Evolutionary conservation across 129 eudicot genomes (phyloP).

Genomic region (Dittrichia graveolens): DNA sequence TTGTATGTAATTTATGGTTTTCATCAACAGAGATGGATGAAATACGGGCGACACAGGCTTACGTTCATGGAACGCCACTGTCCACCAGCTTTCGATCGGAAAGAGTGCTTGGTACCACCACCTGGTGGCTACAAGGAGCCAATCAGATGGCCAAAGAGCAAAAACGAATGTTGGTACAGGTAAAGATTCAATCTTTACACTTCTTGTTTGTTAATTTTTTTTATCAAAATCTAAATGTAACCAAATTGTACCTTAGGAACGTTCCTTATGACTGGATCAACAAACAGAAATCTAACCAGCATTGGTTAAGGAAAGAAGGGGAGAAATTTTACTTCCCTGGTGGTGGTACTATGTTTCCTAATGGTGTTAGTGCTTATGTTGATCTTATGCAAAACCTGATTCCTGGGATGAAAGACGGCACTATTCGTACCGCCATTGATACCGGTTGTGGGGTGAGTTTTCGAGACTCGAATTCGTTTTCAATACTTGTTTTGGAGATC

Average conservation of each 20-base stretch:
- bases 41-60: conserved; percentile 79
- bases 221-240: not conserved
- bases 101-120: conserved; percentile 94
- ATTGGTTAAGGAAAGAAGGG: conserved; percentile 95
- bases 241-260: conserved; percentile 47
- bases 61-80: conserved; percentile 96
- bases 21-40: conserved; percentile 80
- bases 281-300: conserved; percentile 92
- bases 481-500: conserved; percentile 2
- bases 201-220: not conserved
- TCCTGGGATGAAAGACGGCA: conserved; percentile 96
- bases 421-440: conserved; percentile 92
- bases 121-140: conserved; percentile 93
- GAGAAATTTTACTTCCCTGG: conserved; percentile 97
- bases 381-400: conserved; percentile 86
- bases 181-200: conserved; percentile 34
- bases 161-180: conserved; percentile 99
- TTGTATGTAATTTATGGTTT: conserved; percentile 3
- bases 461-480: not conserved
- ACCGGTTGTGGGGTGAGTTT: conserved; percentile 99
- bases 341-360: conserved; percentile 99
- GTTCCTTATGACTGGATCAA: conserved; percentile 99
- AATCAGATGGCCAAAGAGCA: conserved; percentile 99
- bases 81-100: conserved; percentile 84
- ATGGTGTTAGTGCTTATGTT: conserved; percentile 85